Evolutionary conservation across 768 basidiomycete species (phyloP), one percentile per base, ranked within the genome.

Genomic region (Cystofilobasidium ferigula): DNA sequence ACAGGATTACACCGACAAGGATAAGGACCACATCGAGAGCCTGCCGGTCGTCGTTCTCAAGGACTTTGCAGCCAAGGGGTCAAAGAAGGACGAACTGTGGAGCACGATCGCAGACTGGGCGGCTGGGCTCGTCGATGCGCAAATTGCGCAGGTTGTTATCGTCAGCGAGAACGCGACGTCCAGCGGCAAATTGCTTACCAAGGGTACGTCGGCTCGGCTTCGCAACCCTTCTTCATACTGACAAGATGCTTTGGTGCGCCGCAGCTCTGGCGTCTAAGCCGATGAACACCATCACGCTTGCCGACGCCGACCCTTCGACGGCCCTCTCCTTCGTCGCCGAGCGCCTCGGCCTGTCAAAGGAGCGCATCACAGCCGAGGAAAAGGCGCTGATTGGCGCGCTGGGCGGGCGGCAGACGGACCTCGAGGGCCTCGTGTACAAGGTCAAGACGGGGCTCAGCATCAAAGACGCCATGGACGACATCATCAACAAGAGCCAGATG

Each of bases 91-190:
- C 56, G 89, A 88, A 57, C 71, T 97, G 12, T 80, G 88, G 74
- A 79, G 79, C 34, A 86, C 85, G 1, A 76, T 99, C 34, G 81
- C 88, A 0, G 83, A 86, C 62, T 99, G 94, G 94, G 86, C 84
- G 2, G 89, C 88, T 0, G 80, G 79, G 13, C 77, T 98, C 53
- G 84, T 85, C 0, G 89, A 95, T 30, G 40, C 57, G 40, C 68
- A 91, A 88, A 79, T 89, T 64, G 94, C 94, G 0, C 93, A 98
- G 75, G 90, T 95, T 54, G 79, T 99, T 57, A 84, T 98, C 38
- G 78, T 92, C 51, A 89, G 89, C 71, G 89, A 98, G 73, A 91
- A 90, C 70, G 83, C 87, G 32, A 90, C 91, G 71, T 87, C 93
- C 64, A 80, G 84, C 0, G 42, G 54, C 12, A 95, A 90, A 73